These are phyloP conservation scores for Pseudevernia furfuracea DNA, from an alignment of 495 filamentous ascomycete species.

Conservation along the genomic window DNA sequence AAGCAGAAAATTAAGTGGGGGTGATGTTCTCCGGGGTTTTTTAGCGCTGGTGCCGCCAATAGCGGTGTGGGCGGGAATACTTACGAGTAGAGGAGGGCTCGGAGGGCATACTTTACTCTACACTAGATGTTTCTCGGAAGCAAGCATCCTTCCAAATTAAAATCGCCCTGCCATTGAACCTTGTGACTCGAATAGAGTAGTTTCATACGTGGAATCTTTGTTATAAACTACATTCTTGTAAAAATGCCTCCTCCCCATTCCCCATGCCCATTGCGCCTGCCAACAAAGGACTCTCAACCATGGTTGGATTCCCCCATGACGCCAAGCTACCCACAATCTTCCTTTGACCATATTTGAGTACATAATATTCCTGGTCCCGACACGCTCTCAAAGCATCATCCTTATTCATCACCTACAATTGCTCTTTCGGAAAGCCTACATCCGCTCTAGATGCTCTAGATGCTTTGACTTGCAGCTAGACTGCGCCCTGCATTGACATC, in stretches of 20 bases:
- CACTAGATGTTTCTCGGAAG: neutral
- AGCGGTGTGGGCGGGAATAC: too few species aligned
- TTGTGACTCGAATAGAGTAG: slow-evolving; percentile 10
- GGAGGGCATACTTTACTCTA: too few species aligned
- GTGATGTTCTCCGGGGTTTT: too few species aligned
- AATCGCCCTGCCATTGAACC: neutral
- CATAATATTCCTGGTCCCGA: neutral
- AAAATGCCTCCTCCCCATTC: neutral
- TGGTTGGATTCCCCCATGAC: neutral
- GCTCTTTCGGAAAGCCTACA: neutral
- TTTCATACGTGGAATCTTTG: neutral
- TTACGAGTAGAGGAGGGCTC: too few species aligned
- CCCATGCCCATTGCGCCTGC: slow-evolving; percentile 13
- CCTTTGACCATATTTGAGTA: neutral
- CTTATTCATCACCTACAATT: neutral
- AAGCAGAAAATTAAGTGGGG: neutral
- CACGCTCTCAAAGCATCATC: neutral
- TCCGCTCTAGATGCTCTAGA: neutral
- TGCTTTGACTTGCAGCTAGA: slow-evolving; percentile 1
- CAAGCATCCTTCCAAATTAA: neutral
- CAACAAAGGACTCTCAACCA: neutral
- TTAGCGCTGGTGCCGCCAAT: neutral
- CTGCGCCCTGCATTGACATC: neutral
- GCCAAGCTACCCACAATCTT: neutral
- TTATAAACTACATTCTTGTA: too few species aligned